Conservation (phyloP, 345 rosid species). For the Salix purpurea region DNA sequence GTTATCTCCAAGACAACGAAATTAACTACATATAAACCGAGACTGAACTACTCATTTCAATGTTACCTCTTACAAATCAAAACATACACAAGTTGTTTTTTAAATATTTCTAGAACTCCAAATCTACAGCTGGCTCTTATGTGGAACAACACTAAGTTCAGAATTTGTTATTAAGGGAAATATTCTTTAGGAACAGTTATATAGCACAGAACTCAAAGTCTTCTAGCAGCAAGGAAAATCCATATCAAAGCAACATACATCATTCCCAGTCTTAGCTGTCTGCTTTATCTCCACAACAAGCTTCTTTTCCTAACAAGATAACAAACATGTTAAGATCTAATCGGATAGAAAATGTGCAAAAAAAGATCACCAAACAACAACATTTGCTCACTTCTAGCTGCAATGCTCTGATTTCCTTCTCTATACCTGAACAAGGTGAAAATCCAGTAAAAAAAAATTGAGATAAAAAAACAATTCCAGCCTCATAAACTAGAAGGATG, state of each 20-base stretch:
- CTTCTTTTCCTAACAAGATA: constrained; percentile 74
- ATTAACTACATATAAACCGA: too few species aligned
- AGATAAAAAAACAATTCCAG: not conserved
- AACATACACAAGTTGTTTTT: too few species aligned
- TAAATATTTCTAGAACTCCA: too few species aligned
- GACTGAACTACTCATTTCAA: too few species aligned
- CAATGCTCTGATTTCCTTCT: constrained; percentile 81
- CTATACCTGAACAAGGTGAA: constrained; percentile 55
- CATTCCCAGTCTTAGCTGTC: constrained; percentile 91
- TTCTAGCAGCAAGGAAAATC: not conserved
- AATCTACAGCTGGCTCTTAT: too few species aligned
- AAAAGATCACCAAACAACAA: constrained; percentile 11
- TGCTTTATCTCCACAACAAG: constrained; percentile 89
- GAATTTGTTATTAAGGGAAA: too few species aligned
- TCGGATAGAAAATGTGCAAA: not conserved
- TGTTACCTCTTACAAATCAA: too few species aligned
- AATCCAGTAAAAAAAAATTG: constrained; percentile 13
- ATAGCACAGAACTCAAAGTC: not conserved
- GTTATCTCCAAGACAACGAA: too few species aligned
- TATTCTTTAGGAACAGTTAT: not conserved
- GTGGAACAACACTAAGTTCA: too few species aligned
- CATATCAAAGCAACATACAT: constrained; percentile 32
- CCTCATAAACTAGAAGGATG: not conserved
- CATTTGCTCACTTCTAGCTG: constrained; percentile 63
- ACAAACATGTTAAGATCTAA: constrained; percentile 13